Percentiles rank a stretch among this genome's conserved stretches.
phyloP scores from a whole-genome alignment of 345 rosid species.

The Linum usitatissimum region DNA sequence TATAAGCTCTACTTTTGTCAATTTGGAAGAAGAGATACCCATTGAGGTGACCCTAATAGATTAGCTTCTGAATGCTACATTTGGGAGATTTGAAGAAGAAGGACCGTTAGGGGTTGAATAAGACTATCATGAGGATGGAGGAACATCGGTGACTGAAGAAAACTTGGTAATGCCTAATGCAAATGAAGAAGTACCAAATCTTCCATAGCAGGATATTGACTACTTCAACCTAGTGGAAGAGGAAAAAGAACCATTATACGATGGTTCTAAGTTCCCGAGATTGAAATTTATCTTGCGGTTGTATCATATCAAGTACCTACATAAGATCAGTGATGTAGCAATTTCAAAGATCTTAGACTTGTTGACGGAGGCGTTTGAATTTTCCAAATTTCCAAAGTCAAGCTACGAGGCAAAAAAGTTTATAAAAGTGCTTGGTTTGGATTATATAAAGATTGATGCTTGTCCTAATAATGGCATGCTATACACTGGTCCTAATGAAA shows the following conservation, averaged over 20 bases:
- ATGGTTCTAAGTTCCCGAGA: neutral
- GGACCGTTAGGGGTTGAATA: neutral
- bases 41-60: neutral
- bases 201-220: neutral
- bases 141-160: neutral
- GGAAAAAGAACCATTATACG: neutral
- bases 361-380: neutral
- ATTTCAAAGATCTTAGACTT: conserved; percentile 5
- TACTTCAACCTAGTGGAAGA: neutral
- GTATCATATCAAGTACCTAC: neutral
- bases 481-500: neutral
- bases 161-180: too few species aligned
- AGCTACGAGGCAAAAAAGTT: conserved; percentile 7
- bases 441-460: conserved; percentile 13
- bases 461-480: conserved; percentile 9
- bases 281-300: conserved; percentile 1
- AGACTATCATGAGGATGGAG: too few species aligned
- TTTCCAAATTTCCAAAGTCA: neutral
- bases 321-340: conserved; percentile 9
- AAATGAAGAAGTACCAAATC: neutral
- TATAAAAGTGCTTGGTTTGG: conserved; percentile 1
- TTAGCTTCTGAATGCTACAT: neutral
- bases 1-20: neutral
- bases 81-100: neutral
- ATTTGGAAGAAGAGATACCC: neutral